Base-by-base conservation (phyloP, 192 early-diverging fungal species). In the Coemansia sp. region DNA sequence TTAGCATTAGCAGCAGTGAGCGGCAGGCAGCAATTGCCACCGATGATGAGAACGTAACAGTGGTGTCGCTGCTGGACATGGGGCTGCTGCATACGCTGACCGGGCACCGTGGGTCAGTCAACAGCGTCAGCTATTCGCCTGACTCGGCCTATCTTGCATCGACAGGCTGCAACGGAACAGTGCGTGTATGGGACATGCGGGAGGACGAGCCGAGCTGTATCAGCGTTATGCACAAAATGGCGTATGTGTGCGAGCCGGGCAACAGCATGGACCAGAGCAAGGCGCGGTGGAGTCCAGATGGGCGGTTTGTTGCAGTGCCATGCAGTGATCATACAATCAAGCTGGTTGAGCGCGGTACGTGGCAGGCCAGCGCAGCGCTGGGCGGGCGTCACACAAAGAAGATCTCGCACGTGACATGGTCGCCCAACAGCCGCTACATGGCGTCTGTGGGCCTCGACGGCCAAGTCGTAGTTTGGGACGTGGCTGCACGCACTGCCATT, bases 391-490 rank as follows among this genome's bases (percentile, higher is more conserved):
- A 82, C 64, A 66, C 60, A 3, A 80, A 85, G 71, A 55, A 63
- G 51, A 59, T 88, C 2, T 75, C 71, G 22, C 56, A 69, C 21
- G 42, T 89, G 20, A 66, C 77, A 36, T 93, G 88, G 88, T 91
- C 89, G 0, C 61, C 83, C 17, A 88, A 85, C 31, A 86, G 91
- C 15, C 63, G 71, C 34, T 89, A 87, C 51, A 47, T 93, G 19
- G 85, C 84, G 2, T 75, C 87, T 0, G 73, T 82, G 34, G 76
- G 81, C 1, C 66, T 75, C 15, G 78, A 75, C 22, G 38, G 60
- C 26, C 64, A 85, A 8, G 55, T 88, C n/a, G 78, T 79, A 46
- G 71, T 93, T 21, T 93, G 91, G 91, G 83, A 89, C 40, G 78
- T 83, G 10, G 74, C 64, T 17, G 81, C 83, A 44, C 84, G 84